Conservation (phyloP, 2,329 filamentous ascomycete species). For the Graphilbum fragrans region DNA sequence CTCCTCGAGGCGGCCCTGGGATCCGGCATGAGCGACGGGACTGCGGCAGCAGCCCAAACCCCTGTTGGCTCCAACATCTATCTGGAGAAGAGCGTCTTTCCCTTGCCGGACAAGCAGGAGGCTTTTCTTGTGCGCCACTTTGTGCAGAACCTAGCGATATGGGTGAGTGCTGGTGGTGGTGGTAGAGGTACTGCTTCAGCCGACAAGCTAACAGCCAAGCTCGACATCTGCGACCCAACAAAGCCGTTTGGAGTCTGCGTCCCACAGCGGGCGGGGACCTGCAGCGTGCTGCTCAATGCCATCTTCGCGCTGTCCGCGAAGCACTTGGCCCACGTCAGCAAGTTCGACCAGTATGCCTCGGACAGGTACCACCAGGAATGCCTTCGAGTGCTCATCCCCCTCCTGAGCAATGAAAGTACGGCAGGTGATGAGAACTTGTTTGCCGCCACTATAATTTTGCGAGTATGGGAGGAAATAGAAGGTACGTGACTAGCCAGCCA, state of each 20-base stretch:
- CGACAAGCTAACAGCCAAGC: constrained; percentile 17
- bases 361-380: constrained; percentile 42
- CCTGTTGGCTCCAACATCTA: constrained; percentile 9
- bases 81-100: constrained; percentile 14
- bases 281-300: constrained; percentile 40
- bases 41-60: not conserved
- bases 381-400: constrained; percentile 32
- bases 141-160: constrained; percentile 20
- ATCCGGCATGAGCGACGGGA: not conserved
- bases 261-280: constrained; percentile 36
- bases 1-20: not conserved
- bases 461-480: constrained; percentile 44
- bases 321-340: constrained; percentile 35
- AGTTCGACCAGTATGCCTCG: constrained; percentile 35
- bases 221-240: constrained; percentile 27
- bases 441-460: constrained; percentile 42
- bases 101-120: constrained; percentile 15
- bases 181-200: too few relatives aligned
- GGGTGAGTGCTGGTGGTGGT: too few relatives aligned
- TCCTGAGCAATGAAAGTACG: constrained; percentile 27
- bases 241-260: constrained; percentile 41
- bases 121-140: constrained; percentile 20
- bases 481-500: constrained; percentile 5
- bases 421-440: constrained; percentile 37
- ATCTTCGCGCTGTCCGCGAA: constrained; percentile 43